These are phyloP conservation scores for Aspergillus sp. DNA, from an alignment of 2,329 filamentous ascomycete species.

Conservation along the genomic window DNA sequence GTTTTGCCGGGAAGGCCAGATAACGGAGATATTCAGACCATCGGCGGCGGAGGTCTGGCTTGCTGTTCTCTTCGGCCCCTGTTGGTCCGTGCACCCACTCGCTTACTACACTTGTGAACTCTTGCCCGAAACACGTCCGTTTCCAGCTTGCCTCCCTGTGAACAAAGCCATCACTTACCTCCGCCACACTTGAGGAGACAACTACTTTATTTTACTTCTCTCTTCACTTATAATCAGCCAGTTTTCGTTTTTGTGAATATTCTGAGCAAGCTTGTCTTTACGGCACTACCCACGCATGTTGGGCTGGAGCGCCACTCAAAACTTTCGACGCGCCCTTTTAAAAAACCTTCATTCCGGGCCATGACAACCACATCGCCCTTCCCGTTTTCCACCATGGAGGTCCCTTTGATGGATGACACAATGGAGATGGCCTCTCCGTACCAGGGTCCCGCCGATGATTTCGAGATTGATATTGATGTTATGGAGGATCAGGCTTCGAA, in stretches of 20 bases:
- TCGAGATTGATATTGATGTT: constrained; percentile 60
- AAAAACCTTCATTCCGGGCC: constrained; percentile 18
- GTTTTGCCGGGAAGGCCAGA: constrained; percentile 12
- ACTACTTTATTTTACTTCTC: not conserved
- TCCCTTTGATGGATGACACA: constrained; percentile 40
- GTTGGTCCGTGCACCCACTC: constrained; percentile 39
- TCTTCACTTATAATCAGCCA: not conserved
- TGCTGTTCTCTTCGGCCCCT: constrained; percentile 40
- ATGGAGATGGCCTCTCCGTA: constrained; percentile 46
- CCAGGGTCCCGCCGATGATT: constrained; percentile 50
- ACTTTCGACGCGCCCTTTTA: constrained; percentile 20
- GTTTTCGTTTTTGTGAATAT: not conserved
- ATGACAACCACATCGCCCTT: constrained; percentile 37
- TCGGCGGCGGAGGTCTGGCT: constrained; percentile 28
- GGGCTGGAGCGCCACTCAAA: constrained; percentile 20
- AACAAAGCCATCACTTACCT: constrained; percentile 1
- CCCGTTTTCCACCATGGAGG: constrained; percentile 37
- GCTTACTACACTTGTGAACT: constrained; percentile 29
- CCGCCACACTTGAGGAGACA: not conserved
- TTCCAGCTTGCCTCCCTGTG: not conserved
- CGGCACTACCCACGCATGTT: not conserved
- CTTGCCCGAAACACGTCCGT: constrained; percentile 21
- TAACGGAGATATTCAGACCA: constrained; percentile 17
- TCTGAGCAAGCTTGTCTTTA: not conserved
- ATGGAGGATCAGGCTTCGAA: constrained; percentile 58